Evolutionary conservation across 2,329 filamentous ascomycete species (phyloP), one percentile per base, ranked within the genome.

Genomic region (Colletotrichum australisinense): DNA sequence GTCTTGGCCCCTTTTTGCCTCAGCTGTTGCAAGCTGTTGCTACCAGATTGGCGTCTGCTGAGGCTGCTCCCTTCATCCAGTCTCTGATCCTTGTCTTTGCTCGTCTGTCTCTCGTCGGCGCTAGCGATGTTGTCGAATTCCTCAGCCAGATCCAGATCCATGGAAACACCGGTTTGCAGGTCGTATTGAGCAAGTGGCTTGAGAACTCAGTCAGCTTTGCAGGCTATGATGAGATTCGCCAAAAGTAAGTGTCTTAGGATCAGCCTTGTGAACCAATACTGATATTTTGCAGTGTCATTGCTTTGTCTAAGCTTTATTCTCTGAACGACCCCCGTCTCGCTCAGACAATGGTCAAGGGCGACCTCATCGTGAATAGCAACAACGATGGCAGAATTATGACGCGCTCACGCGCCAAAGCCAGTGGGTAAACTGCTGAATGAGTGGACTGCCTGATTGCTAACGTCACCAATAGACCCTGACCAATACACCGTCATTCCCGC

Each of bases 181-280:
- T 98, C 28, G 97, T 99, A 4, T 86, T 98, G 76, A 89, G 92
- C 83, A 98, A 98, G 84, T 99, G 97, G 97, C 87, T 99, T 1
- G 97, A 98, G 85, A 98, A 98, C 83, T 98, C 95, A 4, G 90
- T 97, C 82, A 97, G 93, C 82, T 99, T 99, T 84, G 95, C 95
- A n/a, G 97, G 97, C 14, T 99, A 98, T 78, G 95, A 98, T 78
- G 96, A 98, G 82, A 98, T 98, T 78, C 91, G 95, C 77, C 95
- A 98, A 83, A 99, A 98, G 94, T 95, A 86, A 83, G 92, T 86
- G n/a, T 38, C 19, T 3, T 26, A 8, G 42, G 12, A 2, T 32
- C 26, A 11, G 58, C 38, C 7, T 16, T 19, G 1, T 0, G 11
- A n/a, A 9, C 4, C n/a, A 24, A 9, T n/a, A 57, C 58, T 67